Percentiles rank a stretch among this genome's conserved stretches.
phyloP scores from a whole-genome alignment of 768 basidiomycete genomes.

The Dentipellis sp. region DNA sequence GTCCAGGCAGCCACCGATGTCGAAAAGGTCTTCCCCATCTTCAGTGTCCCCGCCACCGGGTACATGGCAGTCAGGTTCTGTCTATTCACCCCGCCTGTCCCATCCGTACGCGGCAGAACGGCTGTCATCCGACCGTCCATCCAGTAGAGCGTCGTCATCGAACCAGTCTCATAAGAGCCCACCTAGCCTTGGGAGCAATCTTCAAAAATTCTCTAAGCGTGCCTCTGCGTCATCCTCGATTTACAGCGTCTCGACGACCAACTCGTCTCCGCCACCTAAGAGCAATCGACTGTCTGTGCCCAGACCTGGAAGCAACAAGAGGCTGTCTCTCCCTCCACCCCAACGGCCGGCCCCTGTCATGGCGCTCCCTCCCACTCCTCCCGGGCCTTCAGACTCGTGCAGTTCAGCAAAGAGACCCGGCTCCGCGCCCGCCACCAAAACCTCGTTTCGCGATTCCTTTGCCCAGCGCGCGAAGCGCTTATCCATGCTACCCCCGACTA shows the following conservation, averaged over 20 bases:
- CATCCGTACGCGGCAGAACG: constrained; percentile 13
- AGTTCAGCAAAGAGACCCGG: constrained; percentile 25
- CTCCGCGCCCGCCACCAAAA: constrained; percentile 15
- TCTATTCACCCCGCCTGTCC: constrained; percentile 16
- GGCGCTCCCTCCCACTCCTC: constrained; percentile 62
- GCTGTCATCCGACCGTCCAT: constrained; percentile 2
- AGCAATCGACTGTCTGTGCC: constrained; percentile 10
- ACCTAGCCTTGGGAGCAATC: constrained; percentile 10
- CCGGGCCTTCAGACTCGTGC: constrained; percentile 16
- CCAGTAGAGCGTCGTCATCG: constrained; percentile 21
- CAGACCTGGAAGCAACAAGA: constrained; percentile 26
- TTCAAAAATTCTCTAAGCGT: constrained; percentile 12
- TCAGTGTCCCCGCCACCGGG: constrained; percentile 49
- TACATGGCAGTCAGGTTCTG: constrained; percentile 12
- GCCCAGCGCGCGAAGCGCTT: constrained; percentile 40
- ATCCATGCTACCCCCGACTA: constrained; percentile 39
- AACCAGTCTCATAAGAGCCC: constrained; percentile 15
- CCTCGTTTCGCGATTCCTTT: constrained; percentile 46
- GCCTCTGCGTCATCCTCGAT: constrained; percentile 33
- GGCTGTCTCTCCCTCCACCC: constrained; percentile 61
- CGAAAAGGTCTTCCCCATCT: constrained; percentile 40
- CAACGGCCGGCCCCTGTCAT: constrained; percentile 64
- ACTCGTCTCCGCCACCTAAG: constrained; percentile 27
- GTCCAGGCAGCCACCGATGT: constrained; percentile 28
- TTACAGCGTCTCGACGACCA: constrained; percentile 19